Conservation (phyloP, 768 basidiomycete genomes). For the Russula compacta region DNA sequence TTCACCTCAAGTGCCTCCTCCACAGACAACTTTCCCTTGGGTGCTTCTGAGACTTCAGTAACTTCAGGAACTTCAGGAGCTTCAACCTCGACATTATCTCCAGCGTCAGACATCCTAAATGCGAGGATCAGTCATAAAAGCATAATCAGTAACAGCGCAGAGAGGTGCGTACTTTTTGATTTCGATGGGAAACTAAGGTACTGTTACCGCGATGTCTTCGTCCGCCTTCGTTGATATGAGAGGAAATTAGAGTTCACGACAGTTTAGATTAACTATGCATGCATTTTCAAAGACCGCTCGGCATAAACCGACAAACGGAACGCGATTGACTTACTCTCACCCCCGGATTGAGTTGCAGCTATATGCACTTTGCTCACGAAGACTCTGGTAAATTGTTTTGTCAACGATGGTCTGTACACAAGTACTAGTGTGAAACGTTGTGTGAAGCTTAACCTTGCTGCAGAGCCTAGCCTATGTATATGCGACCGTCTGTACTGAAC, state of each 20-base stretch:
- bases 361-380: background rate
- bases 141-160: background rate
- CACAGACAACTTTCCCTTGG: constrained; percentile 91
- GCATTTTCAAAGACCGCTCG: constrained; percentile 46
- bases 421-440: background rate
- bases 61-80: constrained; percentile 41
- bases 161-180: constrained; percentile 23
- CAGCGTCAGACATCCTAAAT: constrained; percentile 90
- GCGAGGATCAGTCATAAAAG: background rate
- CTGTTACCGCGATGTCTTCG: constrained; percentile 59
- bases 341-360: background rate
- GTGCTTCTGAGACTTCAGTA: constrained; percentile 82
- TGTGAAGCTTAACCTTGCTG: background rate
- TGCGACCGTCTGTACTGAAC: constrained; percentile 68
- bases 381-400: background rate
- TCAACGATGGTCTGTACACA: constrained; percentile 9
- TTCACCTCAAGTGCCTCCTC: constrained; percentile 87
- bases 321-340: background rate
- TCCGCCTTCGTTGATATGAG: constrained; percentile 92
- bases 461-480: constrained; percentile 69
- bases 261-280: constrained; percentile 24
- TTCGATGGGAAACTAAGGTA: constrained; percentile 7
- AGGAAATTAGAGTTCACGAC: constrained; percentile 45
- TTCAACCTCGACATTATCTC: constrained; percentile 82
- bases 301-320: constrained; percentile 30